Base-by-base conservation (phyloP, 208 protist genomes). In the Trypanosoma lewisi region DNA sequence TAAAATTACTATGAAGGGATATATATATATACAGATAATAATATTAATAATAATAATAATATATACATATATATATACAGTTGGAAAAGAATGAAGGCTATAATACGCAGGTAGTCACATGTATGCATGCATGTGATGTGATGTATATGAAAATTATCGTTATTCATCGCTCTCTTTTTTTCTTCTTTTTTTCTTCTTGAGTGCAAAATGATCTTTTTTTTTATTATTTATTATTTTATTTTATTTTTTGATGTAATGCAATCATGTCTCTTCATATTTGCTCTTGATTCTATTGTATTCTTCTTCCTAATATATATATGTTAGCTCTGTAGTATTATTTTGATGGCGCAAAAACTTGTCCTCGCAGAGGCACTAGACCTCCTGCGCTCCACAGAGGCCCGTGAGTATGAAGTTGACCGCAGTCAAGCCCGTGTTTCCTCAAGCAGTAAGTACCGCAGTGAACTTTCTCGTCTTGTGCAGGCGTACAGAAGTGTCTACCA, bases 1-100 rank as follows among this genome's bases (percentile, higher is more conserved):
- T 98, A 30, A 98, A 97, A 70, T 72, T 98, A 23, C 71, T 97
- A 31, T 98, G 73, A 86, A 62, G n/a, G n/a, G n/a, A n/a, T n/a
- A n/a, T n/a, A n/a, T n/a, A n/a, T n/a, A n/a, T n/a, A n/a, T n/a
- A n/a, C n/a, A n/a, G n/a, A n/a, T n/a, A n/a, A n/a, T n/a, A n/a
- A n/a, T n/a, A n/a, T n/a, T n/a, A n/a, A n/a, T n/a, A n/a, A n/a
- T n/a, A n/a, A n/a, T n/a, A n/a, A n/a, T n/a, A n/a, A n/a, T n/a
- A n/a, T n/a, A n/a, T n/a, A 48, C 2, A n/a, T n/a, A n/a, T n/a
- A n/a, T n/a, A n/a, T n/a, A n/a, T n/a, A n/a, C n/a, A n/a, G n/a
- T n/a, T n/a, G n/a, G n/a, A n/a, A n/a, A n/a, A n/a, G n/a, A n/a
- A n/a, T n/a, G n/a, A n/a, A n/a, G n/a, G n/a, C n/a, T n/a, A n/a